These are phyloP conservation scores for Tetrahymena borealis DNA, from an alignment of 73 alveolate genomes.

Conservation along the genomic window DNA sequence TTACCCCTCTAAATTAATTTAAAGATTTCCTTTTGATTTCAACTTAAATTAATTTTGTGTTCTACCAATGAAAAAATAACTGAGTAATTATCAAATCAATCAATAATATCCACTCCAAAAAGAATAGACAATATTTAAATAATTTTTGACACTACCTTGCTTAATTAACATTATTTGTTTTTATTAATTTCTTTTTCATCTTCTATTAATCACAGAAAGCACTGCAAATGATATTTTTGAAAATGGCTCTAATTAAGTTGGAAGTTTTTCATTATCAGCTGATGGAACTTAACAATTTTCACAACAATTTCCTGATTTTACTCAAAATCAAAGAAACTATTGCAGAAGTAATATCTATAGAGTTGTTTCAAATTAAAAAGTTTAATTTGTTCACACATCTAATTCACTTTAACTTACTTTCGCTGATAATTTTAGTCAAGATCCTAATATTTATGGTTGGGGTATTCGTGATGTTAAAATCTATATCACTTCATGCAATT, in stretches of 20 bases:
- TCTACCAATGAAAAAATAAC: too few relatives aligned
- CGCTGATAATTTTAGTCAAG: neutral
- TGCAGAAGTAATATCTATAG: neutral
- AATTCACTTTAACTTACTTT: neutral
- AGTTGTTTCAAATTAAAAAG: neutral
- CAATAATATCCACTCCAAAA: too few relatives aligned
- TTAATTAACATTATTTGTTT: neutral
- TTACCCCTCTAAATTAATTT: too few relatives aligned
- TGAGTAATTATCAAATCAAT: too few relatives aligned
- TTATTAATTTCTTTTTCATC: neutral
- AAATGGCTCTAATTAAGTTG: neutral
- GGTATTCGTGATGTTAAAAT: neutral
- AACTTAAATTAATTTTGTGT: too few relatives aligned
- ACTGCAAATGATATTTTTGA: neutral
- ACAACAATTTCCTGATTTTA: neutral
- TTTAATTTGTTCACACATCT: neutral
- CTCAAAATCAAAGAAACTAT: neutral
- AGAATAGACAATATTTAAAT: too few relatives aligned
- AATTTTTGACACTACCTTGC: too few relatives aligned
- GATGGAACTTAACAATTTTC: neutral
- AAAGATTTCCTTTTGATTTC: too few relatives aligned
- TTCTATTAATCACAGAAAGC: neutral
- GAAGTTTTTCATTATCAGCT: neutral
- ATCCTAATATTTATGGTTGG: neutral
- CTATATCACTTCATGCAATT: neutral